phyloP scores from a whole-genome alignment of 495 filamentous ascomycete genomes.

The Rhypophila decipiens region DNA sequence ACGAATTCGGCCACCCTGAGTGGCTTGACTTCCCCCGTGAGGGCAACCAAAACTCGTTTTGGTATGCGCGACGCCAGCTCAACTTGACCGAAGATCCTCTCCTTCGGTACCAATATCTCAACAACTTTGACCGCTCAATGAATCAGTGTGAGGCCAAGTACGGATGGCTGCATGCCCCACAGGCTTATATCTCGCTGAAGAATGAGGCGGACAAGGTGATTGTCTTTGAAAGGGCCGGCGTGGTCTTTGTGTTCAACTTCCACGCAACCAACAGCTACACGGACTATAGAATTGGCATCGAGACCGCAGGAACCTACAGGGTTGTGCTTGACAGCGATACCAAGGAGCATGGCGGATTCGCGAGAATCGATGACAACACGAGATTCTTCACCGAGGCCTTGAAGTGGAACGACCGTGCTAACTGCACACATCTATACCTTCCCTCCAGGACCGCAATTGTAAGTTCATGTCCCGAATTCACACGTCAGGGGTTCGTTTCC shows the following conservation, averaged over 20 bases:
- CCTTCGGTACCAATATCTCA: constrained; percentile 85
- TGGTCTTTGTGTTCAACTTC: constrained; percentile 97
- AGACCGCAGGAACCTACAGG: constrained; percentile 75
- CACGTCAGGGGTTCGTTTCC: not conserved
- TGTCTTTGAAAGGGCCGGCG: constrained; percentile 86
- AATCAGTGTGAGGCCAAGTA: constrained; percentile 80
- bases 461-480: constrained; percentile 29
- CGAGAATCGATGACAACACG: constrained; percentile 66
- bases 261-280: constrained; percentile 80
- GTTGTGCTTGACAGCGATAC: constrained; percentile 82
- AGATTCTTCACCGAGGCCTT: constrained; percentile 87
- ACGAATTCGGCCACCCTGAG: constrained; percentile 98
- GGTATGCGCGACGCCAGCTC: constrained; percentile 92
- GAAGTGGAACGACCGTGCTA: constrained; percentile 79
- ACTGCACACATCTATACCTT: constrained; percentile 89
- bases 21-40: constrained; percentile 98
- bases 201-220: constrained; percentile 92
- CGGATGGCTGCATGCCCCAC: constrained; percentile 81
- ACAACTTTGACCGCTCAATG: constrained; percentile 92
- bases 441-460: constrained; percentile 82
- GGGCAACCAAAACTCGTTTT: constrained; percentile 93
- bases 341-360: constrained; percentile 71
- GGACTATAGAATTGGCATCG: constrained; percentile 88
- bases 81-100: constrained; percentile 84
- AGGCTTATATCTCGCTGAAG: constrained; percentile 91